Evolutionary conservation across 2,329 filamentous ascomycete species (phyloP).

Genomic region (Camillea tinctor): DNA sequence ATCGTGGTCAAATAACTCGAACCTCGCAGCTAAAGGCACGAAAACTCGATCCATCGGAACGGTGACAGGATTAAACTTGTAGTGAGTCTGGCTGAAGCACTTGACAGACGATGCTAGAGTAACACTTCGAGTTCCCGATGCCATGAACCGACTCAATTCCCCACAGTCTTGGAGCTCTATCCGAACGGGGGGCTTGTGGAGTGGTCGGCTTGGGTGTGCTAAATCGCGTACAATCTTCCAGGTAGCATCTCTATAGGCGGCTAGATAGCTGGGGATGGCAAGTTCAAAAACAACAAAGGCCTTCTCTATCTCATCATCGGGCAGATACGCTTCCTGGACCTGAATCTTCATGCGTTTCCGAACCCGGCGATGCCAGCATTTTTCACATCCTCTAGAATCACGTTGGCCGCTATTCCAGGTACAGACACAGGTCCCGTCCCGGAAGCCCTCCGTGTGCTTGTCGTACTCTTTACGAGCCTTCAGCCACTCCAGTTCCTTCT

Average conservation of each 20-base stretch:
- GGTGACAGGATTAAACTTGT: slow-evolving; percentile 27
- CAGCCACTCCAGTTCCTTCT: slow-evolving; percentile 16
- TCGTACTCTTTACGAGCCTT: slow-evolving; percentile 24
- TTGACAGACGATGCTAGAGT: slow-evolving; percentile 33
- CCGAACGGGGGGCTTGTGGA: slow-evolving; percentile 2
- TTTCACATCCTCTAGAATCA: slow-evolving; percentile 39
- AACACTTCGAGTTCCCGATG: slow-evolving; percentile 7
- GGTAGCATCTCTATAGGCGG: slow-evolving; percentile 50
- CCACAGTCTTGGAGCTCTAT: slow-evolving; percentile 22
- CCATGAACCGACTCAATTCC: slow-evolving; percentile 13
- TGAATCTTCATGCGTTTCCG: slow-evolving; percentile 42
- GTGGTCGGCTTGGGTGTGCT: slow-evolving; percentile 26
- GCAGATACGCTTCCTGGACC: slow-evolving; percentile 51
- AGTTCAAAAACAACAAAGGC: slow-evolving; percentile 54
- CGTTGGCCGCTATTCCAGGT: slow-evolving; percentile 27
- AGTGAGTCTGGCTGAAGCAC: slow-evolving; percentile 33
- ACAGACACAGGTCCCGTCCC: slow-evolving; percentile 33
- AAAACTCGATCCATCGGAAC: slow-evolving; percentile 23
- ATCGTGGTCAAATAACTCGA: slow-evolving; percentile 30
- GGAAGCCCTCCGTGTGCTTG: slow-evolving; percentile 34
- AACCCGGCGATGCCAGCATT: slow-evolving; percentile 39
- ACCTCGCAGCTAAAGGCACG: slow-evolving; percentile 28
- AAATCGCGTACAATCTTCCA: slow-evolving; percentile 46
- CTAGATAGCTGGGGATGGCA: slow-evolving; percentile 41
- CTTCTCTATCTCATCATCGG: slow-evolving; percentile 32